Base-by-base conservation (phyloP, 2,329 filamentous ascomycete species). In the Myriosclerotinia duriaeana region DNA sequence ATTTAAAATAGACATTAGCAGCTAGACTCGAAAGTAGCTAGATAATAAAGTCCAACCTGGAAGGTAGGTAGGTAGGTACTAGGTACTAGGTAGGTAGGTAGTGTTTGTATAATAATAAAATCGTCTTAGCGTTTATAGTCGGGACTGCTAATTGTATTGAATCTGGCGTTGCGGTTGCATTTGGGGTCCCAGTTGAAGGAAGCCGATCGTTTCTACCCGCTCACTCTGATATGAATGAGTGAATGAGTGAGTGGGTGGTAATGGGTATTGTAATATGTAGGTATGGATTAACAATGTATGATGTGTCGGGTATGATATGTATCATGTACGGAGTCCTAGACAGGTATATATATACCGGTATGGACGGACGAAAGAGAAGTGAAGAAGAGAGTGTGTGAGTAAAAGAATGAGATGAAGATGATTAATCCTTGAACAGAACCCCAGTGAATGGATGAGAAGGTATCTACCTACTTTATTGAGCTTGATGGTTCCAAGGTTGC, bases 11-110 rank as follows among this genome's bases (percentile, higher is more conserved):
- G 5, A 7, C 30, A 34, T 34, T 3, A 44, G 7, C 15, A 58
- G 26, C 34, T 65, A 59, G 34, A 59, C 53, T 65, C 63, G 63
- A 65, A 65, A 52, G 15, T 36, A 53, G 17, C 7, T 34, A 53
- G 12, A 11, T 26, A 50, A 26, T 26, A 44, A 44, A 5, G 14
- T 11, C 12, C 40, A 5, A 26, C 26, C 2, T 26, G 26, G 26
- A 26, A 26, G 26, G 26, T 26, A 26, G 12, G 12, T 42, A 42
- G 40, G 40, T 14, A 15, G 40, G 40, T 42, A 15, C 26, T 44
- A 44, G 12, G 34, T 38, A 38, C 53, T 36, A 15, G 1, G 53
- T 22, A 38, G 53, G 53, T 6, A 44, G 17, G 50, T 53, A 15
- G 50, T 53, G 26, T 53, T 26, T 53, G 26, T 15, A 20, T 7